Conservation (phyloP, 2,329 filamentous ascomycete genomes). For the Diaporthe citriasiana region DNA sequence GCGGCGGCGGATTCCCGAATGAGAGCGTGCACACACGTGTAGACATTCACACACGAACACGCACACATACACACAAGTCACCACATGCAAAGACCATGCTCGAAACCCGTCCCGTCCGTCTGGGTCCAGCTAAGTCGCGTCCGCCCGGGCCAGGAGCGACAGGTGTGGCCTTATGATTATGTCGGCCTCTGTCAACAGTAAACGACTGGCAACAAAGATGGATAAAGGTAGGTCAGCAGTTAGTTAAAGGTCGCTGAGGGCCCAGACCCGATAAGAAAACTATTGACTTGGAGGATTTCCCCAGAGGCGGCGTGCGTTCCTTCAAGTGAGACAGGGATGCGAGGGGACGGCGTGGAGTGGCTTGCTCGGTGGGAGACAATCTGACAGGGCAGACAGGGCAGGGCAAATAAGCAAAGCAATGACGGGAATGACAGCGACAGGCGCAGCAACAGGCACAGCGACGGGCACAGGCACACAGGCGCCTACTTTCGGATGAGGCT, state of each 20-base stretch:
- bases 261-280: conserved; percentile 14
- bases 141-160: not conserved
- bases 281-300: conserved; percentile 18
- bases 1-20: not conserved
- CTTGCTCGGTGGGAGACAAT: conserved; percentile 1
- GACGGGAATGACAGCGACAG: not conserved
- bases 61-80: not conserved
- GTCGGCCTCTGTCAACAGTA: not conserved
- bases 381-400: conserved; percentile 6
- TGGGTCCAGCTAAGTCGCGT: no score
- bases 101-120: not conserved
- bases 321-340: conserved; percentile 28
- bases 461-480: conserved; percentile 13
- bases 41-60: not conserved
- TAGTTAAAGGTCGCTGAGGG: not conserved
- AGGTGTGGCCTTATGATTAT: not conserved
- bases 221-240: conserved; percentile 13
- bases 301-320: conserved; percentile 18
- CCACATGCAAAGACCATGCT: not conserved
- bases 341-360: conserved; percentile 13
- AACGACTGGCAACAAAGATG: not conserved
- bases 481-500: conserved; percentile 30
- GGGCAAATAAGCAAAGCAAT: conserved; percentile 16
- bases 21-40: not conserved
- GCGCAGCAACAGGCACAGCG: not conserved